These are phyloP conservation scores for Yamadazyma taylorii DNA, from an alignment of 1,139 yeast genomes.

Conservation along the genomic window DNA sequence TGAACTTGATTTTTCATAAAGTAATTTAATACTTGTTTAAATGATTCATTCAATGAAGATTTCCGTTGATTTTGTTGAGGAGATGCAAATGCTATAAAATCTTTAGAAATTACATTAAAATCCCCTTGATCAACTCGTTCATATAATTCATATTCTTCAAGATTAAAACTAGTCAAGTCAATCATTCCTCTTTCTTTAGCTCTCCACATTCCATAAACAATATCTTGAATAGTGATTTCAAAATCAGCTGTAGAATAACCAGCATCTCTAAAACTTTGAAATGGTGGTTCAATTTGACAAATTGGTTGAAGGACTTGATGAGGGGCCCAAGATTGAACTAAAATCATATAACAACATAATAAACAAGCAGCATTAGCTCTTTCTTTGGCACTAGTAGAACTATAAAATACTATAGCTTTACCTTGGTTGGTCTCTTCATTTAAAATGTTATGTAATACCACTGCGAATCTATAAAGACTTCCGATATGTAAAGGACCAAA, in stretches of 20 bases:
- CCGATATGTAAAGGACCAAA: conserved; percentile 96
- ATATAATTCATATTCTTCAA: conserved; percentile 91
- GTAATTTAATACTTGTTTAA: conserved; percentile 75
- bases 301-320: conserved; percentile 95
- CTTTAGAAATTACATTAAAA: conserved; percentile 86
- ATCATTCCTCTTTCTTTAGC: conserved; percentile 93
- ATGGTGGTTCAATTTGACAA: conserved; percentile 89
- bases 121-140: conserved; percentile 98
- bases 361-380: conserved; percentile 94
- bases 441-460: conserved; percentile 83
- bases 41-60: conserved; percentile 63
- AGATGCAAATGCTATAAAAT: conserved; percentile 96
- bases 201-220: conserved; percentile 95
- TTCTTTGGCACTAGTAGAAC: conserved; percentile 75
- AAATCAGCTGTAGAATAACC: conserved; percentile 96
- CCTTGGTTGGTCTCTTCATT: conserved; percentile 83
- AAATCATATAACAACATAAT: conserved; percentile 89
- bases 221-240: conserved; percentile 88
- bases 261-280: conserved; percentile 94
- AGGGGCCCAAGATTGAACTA: conserved; percentile 97
- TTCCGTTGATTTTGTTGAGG: conserved; percentile 71
- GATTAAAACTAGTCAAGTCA: conserved; percentile 82
- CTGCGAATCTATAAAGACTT: conserved; percentile 91
- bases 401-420: conserved; percentile 87
- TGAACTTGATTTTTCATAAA: conserved; percentile 74